Evolutionary conservation across 225 moss, liverwort and hornwort species (phyloP).

Genomic region (Asterella californica): DNA sequence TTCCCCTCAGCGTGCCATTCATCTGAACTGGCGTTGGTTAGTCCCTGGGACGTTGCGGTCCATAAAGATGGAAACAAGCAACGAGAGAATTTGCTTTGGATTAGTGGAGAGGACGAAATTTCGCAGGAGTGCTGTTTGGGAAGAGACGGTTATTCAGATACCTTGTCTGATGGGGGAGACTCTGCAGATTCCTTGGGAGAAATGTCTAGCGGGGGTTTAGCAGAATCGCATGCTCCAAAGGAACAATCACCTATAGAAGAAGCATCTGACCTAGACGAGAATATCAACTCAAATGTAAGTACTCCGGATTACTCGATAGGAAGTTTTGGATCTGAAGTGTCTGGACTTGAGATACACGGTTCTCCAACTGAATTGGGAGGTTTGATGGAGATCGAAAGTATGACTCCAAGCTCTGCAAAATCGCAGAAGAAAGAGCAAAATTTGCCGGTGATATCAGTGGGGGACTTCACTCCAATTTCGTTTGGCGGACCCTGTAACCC

Average conservation of each 20-base stretch:
- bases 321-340: background rate
- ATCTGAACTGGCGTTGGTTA: conserved; percentile 2
- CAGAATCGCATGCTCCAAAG: background rate
- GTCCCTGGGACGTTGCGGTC: conserved; percentile 9
- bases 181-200: background rate
- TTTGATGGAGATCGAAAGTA: background rate
- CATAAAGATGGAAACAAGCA: conserved; percentile 12
- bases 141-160: conserved; percentile 9
- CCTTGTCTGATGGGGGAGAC: background rate
- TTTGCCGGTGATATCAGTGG: background rate
- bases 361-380: background rate
- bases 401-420: background rate
- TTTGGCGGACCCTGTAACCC: background rate
- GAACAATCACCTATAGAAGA: background rate
- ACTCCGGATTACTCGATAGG: background rate
- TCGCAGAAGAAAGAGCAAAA: background rate
- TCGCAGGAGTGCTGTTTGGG: conserved; percentile 13
- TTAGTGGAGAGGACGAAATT: conserved; percentile 10
- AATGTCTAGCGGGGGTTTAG: background rate
- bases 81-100: conserved; percentile 9
- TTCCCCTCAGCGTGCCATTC: conserved; percentile 3
- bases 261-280: background rate
- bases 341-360: background rate
- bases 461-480: background rate
- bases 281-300: background rate